Evolutionary conservation across 169 alveolate species (phyloP).

Genomic region (Eimeria maxima): DNA sequence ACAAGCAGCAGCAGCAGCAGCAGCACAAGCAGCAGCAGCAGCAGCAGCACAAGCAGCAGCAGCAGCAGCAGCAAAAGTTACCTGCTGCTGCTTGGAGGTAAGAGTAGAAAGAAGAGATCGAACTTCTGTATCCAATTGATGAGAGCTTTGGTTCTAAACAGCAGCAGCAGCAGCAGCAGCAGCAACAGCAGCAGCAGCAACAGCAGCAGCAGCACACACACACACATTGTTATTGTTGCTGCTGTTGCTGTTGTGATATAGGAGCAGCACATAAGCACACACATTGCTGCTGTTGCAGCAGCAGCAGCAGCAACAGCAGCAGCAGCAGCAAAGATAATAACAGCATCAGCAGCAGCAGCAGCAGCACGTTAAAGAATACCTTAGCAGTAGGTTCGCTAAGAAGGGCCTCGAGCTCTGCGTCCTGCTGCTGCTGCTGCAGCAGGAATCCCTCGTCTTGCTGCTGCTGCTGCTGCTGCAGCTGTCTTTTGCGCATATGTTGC

Average conservation of each 20-base stretch:
- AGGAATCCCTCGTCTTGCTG: background rate
- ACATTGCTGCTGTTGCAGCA: background rate
- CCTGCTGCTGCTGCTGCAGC: conserved; percentile 45
- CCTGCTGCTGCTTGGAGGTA: conserved; percentile 31
- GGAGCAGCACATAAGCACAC: too few species aligned
- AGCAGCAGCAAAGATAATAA: conserved; percentile 1
- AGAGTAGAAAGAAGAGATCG: conserved; percentile 9
- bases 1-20: background rate
- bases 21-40: background rate
- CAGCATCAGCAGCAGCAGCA: conserved; percentile 25
- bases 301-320: background rate
- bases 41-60: conserved; percentile 2
- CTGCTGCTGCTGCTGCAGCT: background rate
- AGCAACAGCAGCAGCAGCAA: too few species aligned
- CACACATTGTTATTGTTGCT: background rate
- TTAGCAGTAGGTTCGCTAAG: conserved; percentile 25
- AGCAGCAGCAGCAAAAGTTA: background rate
- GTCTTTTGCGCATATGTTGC: background rate
- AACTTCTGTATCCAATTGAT: conserved; percentile 12
- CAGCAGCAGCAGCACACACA: too few species aligned
- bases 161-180: too few species aligned
- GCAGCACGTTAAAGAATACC: too few species aligned
- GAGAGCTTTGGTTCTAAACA: conserved; percentile 13
- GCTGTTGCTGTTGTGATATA: conserved; percentile 23
- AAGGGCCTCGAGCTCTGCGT: conserved; percentile 26